A percentile compares a stretch with the other conserved stretches of the same genome.
Evolutionary conservation across 495 filamentous ascomycete species (phyloP).

Genomic region (Astrocystis sublimbata): DNA sequence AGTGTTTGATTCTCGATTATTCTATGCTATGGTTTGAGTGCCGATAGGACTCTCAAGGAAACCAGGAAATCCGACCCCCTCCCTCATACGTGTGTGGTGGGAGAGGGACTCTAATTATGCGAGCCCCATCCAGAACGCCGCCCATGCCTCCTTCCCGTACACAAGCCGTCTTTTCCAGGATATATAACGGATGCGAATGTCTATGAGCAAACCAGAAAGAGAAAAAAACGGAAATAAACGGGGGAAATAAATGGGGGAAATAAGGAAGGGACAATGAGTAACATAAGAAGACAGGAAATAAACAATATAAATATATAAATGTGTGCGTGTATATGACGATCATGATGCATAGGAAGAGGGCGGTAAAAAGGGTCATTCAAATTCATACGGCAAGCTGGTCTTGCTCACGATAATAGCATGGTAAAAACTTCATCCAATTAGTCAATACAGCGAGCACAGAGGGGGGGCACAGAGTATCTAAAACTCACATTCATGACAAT

Average conservation of each 20-base stretch:
- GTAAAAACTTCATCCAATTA: conserved; percentile 47
- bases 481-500: conserved; percentile 92
- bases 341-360: too few relatives aligned
- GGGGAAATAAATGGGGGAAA: too few relatives aligned
- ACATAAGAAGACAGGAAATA: too few relatives aligned
- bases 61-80: conserved; percentile 26
- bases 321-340: too few relatives aligned
- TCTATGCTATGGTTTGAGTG: conserved; percentile 31
- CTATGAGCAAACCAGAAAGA: conserved; percentile 15
- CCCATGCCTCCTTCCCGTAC: conserved; percentile 31
- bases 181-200: conserved; percentile 14
- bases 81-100: conserved; percentile 16
- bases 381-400: conserved; percentile 49
- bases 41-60: conserved; percentile 18
- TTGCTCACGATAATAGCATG: conserved; percentile 51
- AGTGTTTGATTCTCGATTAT: conserved; percentile 15
- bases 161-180: conserved; percentile 15
- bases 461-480: neutral
- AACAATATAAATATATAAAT: too few relatives aligned
- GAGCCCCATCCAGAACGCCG: conserved; percentile 37
- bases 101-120: conserved; percentile 27
- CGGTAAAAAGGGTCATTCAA: neutral
- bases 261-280: too few relatives aligned
- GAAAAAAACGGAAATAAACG: neutral
- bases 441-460: conserved; percentile 5